phyloP scores from a whole-genome alignment of 2,329 filamentous ascomycete genomes.

The Paraphoma chrysanthemicola region DNA sequence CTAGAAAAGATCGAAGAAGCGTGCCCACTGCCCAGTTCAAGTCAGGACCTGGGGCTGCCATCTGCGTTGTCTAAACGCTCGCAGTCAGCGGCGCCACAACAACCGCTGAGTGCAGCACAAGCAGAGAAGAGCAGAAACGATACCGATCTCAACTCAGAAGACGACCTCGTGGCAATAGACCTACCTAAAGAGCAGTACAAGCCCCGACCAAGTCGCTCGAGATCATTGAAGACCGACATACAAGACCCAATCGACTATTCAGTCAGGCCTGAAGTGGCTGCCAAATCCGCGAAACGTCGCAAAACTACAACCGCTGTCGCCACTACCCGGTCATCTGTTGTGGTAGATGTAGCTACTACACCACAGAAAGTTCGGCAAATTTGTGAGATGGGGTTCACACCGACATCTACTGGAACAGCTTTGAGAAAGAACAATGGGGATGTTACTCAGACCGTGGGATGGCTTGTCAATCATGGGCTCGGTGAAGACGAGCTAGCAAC shows the following conservation, averaged over 20 bases:
- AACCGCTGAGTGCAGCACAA: background rate
- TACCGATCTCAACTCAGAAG: conserved; percentile 20
- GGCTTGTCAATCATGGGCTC: conserved; percentile 36
- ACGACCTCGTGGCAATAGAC: conserved; percentile 30
- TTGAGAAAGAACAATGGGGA: conserved; percentile 36
- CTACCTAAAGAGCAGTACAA: conserved; percentile 44
- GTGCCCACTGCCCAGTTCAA: background rate
- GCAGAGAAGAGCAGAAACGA: conserved; percentile 7
- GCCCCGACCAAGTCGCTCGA: conserved; percentile 45
- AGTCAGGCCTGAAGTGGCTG: conserved; percentile 34
- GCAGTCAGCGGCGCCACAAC: background rate
- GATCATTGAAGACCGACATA: conserved; percentile 32
- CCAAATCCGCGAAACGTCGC: conserved; percentile 26
- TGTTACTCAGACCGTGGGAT: conserved; percentile 38
- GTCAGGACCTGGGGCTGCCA: background rate
- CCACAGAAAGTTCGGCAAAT: conserved; percentile 41
- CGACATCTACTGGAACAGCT: conserved; percentile 33
- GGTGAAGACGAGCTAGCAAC: conserved; percentile 39
- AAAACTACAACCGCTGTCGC: conserved; percentile 24
- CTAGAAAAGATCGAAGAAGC: background rate
- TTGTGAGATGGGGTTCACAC: conserved; percentile 47
- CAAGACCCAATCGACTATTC: conserved; percentile 39
- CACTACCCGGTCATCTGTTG: conserved; percentile 2
- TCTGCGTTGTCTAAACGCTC: background rate
- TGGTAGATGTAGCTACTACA: conserved; percentile 18